Percentiles rank a stretch among this genome's conserved stretches.
Conservation (phyloP, 2,329 filamentous ascomycete genomes). For the Colletotrichum sp. region DNA sequence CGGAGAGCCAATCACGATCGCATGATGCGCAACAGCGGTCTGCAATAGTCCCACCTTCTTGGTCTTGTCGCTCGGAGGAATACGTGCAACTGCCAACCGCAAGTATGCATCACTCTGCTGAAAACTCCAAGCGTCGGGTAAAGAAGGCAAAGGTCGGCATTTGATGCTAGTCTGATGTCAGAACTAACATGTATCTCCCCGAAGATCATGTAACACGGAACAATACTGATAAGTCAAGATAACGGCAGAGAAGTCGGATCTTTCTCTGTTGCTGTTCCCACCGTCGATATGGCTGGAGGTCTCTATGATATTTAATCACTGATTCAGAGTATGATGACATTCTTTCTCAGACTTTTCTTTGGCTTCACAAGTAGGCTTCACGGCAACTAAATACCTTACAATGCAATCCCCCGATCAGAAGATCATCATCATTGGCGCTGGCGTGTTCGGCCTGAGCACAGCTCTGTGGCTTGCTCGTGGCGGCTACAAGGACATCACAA, state of each 20-base stretch:
- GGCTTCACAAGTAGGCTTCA: no score
- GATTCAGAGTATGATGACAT: no score
- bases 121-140: not conserved
- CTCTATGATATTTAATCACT: not conserved
- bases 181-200: not conserved
- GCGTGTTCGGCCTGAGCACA: constrained; percentile 20
- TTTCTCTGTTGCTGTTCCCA: not conserved
- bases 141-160: not conserved
- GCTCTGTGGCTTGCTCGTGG: constrained; percentile 20
- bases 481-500: constrained; percentile 20
- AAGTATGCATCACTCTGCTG: no score
- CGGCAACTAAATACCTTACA: no score
- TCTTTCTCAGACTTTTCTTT: no score
- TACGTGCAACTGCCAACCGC: no score
- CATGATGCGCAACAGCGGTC: no score
- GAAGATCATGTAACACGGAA: not conserved
- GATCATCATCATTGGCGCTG: not conserved
- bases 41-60: no score
- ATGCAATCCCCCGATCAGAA: not conserved
- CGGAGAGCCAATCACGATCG: no score
- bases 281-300: not conserved
- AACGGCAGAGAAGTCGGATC: not conserved
- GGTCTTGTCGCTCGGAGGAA: no score
- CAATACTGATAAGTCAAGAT: not conserved
- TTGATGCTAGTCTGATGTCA: not conserved